Percentiles rank a stretch among this genome's conserved stretches.
Conservation (phyloP, 345 rosid genomes). For the Rhodamnia argentea region DNA sequence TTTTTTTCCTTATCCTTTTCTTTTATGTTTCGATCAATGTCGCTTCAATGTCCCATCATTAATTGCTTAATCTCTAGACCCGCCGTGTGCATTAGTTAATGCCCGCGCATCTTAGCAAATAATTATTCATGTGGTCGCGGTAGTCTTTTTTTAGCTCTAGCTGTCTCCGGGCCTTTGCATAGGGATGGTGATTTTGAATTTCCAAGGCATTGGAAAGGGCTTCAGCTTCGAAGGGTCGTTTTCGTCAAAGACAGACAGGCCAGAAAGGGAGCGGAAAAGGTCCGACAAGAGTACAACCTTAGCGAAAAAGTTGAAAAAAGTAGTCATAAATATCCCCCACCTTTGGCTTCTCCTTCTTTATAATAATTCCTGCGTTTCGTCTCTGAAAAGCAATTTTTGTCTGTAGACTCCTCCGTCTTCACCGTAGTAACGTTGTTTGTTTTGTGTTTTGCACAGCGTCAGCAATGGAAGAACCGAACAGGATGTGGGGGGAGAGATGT, state of each 20-base stretch:
- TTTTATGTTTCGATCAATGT: neutral
- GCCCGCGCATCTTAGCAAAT: neutral
- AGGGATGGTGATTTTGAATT: neutral
- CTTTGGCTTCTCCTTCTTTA: neutral
- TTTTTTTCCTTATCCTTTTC: neutral
- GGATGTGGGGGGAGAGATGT: slow-evolving; percentile 55
- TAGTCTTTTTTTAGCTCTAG: neutral
- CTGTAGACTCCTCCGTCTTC: slow-evolving; percentile 1
- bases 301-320: neutral
- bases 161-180: neutral
- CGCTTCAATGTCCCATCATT: neutral
- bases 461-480: slow-evolving; percentile 29
- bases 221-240: neutral
- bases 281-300: neutral
- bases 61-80: neutral
- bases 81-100: neutral
- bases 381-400: slow-evolving; percentile 45
- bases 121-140: neutral
- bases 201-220: neutral
- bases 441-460: neutral
- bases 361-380: slow-evolving; percentile 23
- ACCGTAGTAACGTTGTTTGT: neutral
- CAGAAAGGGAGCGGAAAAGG: neutral
- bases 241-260: neutral
- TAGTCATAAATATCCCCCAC: neutral